Percentiles rank a stretch among this genome's conserved stretches.
These are phyloP conservation scores for Arthroderma sp. DNA, from an alignment of 2,329 filamentous ascomycete genomes.

Conservation along the genomic window DNA sequence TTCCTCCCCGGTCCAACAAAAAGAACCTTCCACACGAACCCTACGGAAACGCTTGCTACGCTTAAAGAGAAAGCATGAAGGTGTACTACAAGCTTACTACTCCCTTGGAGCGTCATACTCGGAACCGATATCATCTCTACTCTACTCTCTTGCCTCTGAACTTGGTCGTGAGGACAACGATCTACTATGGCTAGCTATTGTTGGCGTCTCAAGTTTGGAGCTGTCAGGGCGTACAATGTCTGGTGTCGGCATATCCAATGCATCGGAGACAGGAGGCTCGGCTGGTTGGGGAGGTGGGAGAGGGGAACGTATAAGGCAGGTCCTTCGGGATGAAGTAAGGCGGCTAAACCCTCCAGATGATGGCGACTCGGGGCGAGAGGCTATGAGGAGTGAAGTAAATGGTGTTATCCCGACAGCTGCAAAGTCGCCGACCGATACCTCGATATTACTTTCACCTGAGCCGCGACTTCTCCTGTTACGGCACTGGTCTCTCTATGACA, in stretches of 20 bases:
- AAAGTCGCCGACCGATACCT: constrained; percentile 75
- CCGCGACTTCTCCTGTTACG: constrained; percentile 83
- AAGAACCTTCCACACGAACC: constrained; percentile 54
- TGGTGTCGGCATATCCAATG: constrained; percentile 53
- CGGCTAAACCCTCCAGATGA: constrained; percentile 71
- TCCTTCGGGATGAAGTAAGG: constrained; percentile 84
- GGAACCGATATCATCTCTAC: constrained; percentile 84
- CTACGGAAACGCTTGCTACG: constrained; percentile 61
- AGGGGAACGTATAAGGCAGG: constrained; percentile 69
- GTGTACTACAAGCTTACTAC: constrained; percentile 69
- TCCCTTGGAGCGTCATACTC: constrained; percentile 78
- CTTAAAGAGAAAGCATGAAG: constrained; percentile 64
- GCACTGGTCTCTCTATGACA: constrained; percentile 96
- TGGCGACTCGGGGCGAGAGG: constrained; percentile 45
- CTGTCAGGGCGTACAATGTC: constrained; percentile 77
- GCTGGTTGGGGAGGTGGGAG: constrained; percentile 70
- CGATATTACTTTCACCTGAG: constrained; percentile 84
- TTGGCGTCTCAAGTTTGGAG: constrained; percentile 88
- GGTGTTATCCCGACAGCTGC: constrained; percentile 86
- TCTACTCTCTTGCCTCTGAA: constrained; percentile 89
- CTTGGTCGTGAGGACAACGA: constrained; percentile 95
- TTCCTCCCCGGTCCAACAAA: constrained; percentile 31
- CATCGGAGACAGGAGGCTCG: constrained; percentile 39
- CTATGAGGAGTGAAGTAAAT: constrained; percentile 50
- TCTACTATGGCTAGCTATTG: constrained; percentile 84